Conservation (phyloP, 257 asterid species). For the Cinchona pubescens region DNA sequence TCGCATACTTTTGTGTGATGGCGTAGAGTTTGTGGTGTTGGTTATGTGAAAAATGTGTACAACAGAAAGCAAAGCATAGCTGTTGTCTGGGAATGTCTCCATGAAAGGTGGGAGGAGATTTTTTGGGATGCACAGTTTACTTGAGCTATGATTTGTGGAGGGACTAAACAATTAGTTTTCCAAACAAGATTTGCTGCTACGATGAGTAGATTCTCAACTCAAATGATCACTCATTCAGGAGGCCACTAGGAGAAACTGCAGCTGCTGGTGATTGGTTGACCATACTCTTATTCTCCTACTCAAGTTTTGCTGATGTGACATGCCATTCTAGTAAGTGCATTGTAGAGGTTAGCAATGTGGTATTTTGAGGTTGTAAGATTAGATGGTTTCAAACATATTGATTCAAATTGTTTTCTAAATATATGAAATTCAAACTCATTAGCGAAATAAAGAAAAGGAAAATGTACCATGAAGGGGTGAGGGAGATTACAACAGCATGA, state of each 20-base stretch:
- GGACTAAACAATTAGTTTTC: slow-evolving; percentile 7
- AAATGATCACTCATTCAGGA: background rate
- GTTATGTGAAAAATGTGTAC: background rate
- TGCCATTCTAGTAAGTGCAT: background rate
- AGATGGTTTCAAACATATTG: no score
- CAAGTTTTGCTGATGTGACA: background rate
- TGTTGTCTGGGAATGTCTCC: background rate
- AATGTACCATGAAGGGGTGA: no score
- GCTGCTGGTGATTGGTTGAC: slow-evolving; percentile 9
- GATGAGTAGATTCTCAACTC: slow-evolving; percentile 11
- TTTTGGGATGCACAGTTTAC: slow-evolving; percentile 7
- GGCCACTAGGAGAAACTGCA: slow-evolving; percentile 1
- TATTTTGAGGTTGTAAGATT: background rate
- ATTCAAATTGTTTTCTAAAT: no score
- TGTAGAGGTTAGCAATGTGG: background rate
- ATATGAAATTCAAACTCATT: no score
- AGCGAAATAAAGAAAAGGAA: no score
- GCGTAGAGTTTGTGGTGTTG: background rate
- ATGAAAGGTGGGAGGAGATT: slow-evolving; percentile 2
- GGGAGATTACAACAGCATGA: no score
- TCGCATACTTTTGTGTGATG: background rate
- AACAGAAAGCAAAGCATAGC: slow-evolving; percentile 2
- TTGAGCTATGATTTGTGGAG: slow-evolving; percentile 8
- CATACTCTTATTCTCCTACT: background rate
- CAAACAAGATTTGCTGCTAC: slow-evolving; percentile 4